These are phyloP conservation scores for Saturnispora silvae DNA, from an alignment of 805 yeast genomes.

Conservation along the genomic window DNA sequence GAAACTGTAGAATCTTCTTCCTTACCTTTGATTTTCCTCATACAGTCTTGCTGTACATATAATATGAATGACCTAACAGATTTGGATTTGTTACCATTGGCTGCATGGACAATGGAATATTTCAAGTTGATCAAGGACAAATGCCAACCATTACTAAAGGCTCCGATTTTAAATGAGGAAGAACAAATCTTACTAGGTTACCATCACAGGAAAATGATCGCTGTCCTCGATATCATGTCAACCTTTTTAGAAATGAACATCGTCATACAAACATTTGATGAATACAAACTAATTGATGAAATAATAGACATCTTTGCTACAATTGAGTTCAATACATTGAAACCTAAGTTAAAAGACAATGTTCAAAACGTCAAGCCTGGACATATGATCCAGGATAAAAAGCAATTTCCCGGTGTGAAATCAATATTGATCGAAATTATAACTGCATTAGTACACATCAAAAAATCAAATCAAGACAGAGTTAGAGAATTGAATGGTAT, in stretches of 20 bases:
- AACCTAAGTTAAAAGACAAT: conserved; percentile 25
- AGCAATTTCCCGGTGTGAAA: conserved; percentile 54
- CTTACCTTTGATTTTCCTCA: conserved; percentile 3
- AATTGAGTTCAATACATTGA: conserved; percentile 32
- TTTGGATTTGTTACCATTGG: conserved; percentile 14
- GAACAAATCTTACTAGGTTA: conserved; percentile 7
- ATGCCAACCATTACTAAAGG: conserved; percentile 1
- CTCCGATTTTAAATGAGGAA: conserved; percentile 2
- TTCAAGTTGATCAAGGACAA: conserved; percentile 17
- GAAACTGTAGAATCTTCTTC: conserved; percentile 1
- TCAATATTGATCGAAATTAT: conserved; percentile 57
- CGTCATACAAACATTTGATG: conserved; percentile 31
- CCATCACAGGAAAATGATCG: conserved; percentile 15
- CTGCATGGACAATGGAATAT: conserved; percentile 32
- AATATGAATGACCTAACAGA: background rate
- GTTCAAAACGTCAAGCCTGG: conserved; percentile 1
- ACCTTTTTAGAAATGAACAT: conserved; percentile 32
- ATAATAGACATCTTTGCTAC: conserved; percentile 29
- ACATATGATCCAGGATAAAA: conserved; percentile 12
- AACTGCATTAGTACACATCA: conserved; percentile 42
- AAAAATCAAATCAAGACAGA: conserved; percentile 51
- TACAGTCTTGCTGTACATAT: conserved; percentile 1
- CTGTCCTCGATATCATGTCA: conserved; percentile 32
- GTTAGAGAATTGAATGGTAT: conserved; percentile 59
- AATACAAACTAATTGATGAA: conserved; percentile 28